Conservation (phyloP, 768 basidiomycete genomes). For the Boletus rubroflammeus region DNA sequence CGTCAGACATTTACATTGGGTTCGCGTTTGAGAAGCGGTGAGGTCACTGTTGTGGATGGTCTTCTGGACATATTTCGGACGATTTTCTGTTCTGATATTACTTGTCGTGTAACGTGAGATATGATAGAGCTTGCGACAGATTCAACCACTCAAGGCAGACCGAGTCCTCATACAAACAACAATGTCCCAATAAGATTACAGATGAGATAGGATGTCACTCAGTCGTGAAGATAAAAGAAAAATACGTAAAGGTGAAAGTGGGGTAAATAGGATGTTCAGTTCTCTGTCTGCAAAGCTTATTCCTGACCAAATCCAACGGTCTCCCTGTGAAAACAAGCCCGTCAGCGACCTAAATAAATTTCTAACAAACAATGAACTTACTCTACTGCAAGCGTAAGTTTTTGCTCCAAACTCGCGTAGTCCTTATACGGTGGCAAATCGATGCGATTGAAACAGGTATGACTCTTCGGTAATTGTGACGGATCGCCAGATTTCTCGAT, state of each 20-base stretch:
- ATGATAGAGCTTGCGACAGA: background rate
- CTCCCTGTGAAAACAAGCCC: conserved; percentile 49
- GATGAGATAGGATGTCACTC: conserved; percentile 23
- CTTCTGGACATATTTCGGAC: background rate
- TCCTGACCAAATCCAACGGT: conserved; percentile 95
- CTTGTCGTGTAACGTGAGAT: conserved; percentile 1
- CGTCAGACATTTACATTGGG: conserved; percentile 84
- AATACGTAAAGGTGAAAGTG: background rate
- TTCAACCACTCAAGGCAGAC: background rate
- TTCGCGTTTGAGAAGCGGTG: conserved; percentile 82
- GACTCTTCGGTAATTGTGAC: conserved; percentile 93
- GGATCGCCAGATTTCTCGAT: conserved; percentile 99
- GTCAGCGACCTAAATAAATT: conserved; percentile 15
- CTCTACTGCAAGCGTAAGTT: conserved; percentile 93
- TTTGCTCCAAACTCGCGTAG: conserved; percentile 91
- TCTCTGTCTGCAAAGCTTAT: conserved; percentile 36
- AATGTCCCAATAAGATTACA: conserved; percentile 30
- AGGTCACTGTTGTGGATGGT: background rate
- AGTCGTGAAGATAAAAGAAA: conserved; percentile 3
- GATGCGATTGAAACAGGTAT: conserved; percentile 94
- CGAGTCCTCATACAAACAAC: conserved; percentile 8
- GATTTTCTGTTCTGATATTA: conserved; percentile 5
- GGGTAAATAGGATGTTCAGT: conserved; percentile 15
- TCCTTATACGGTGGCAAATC: conserved; percentile 98
- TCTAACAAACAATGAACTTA: conserved; percentile 41